phyloP scores from a whole-genome alignment of 306 rosid genomes.

The Trifolium pratense region DNA sequence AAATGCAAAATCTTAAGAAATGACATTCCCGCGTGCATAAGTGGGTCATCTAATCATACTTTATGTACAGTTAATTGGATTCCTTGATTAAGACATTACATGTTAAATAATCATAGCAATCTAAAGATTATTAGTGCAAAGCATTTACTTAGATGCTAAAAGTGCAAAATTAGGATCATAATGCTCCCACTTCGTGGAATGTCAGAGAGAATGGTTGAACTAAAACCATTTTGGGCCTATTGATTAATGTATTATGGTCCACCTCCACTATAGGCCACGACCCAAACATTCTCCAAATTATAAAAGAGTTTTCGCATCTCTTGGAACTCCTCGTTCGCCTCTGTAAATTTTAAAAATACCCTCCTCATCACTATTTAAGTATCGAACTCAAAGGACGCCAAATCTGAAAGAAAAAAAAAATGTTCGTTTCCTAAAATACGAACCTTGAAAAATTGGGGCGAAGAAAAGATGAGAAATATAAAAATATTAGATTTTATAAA shows the following conservation, averaged over 20 bases:
- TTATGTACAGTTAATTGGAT: constrained; percentile 57
- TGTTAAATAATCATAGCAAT: constrained; percentile 53
- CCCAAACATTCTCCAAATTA: constrained; percentile 36
- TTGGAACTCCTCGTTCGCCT: too few species aligned
- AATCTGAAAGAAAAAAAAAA: too few species aligned
- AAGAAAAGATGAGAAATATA: too few species aligned
- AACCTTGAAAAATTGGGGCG: too few species aligned
- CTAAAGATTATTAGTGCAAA: constrained; percentile 45
- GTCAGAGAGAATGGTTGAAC: constrained; percentile 18
- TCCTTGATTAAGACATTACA: constrained; percentile 64
- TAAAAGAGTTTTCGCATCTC: too few species aligned
- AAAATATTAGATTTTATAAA: too few species aligned
- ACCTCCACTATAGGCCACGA: constrained; percentile 42
- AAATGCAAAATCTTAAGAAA: constrained; percentile 52
- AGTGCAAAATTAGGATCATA: constrained; percentile 36
- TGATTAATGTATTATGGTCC: constrained; percentile 45
- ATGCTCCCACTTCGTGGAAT: constrained; percentile 32
- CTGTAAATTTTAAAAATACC: too few species aligned
- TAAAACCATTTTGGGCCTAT: constrained; percentile 10
- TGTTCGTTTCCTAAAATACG: too few species aligned
- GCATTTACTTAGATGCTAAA: constrained; percentile 54
- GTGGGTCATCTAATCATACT: constrained; percentile 69
- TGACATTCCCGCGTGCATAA: constrained; percentile 72
- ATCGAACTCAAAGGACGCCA: too few species aligned
- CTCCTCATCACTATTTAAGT: too few species aligned